phyloP scores from a whole-genome alignment of 257 asterid species.

The Ligustrum vulgare region DNA sequence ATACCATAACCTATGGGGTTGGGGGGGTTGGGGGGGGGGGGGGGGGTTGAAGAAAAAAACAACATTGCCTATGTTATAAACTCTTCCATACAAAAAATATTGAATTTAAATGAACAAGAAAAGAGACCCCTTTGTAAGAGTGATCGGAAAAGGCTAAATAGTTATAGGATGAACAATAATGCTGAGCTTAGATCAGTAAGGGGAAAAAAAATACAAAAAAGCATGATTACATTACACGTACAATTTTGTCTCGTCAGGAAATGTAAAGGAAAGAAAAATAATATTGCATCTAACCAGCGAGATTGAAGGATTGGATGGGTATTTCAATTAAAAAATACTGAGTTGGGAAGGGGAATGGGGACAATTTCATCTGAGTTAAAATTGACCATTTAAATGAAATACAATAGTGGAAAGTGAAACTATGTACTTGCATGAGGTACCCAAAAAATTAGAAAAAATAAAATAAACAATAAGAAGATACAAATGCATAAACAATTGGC shows the following conservation, averaged over 20 bases:
- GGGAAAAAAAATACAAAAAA: neutral
- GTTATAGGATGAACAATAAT: neutral
- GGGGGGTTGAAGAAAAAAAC: neutral
- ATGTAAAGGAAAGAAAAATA: neutral
- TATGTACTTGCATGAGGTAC: neutral
- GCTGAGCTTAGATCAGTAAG: neutral
- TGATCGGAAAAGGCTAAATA: neutral
- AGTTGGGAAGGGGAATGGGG: neutral
- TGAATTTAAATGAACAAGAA: neutral
- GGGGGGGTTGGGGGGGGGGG: too few species aligned
- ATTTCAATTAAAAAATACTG: neutral
- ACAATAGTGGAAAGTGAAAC: neutral
- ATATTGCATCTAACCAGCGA: neutral
- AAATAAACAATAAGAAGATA: neutral
- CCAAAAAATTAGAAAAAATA: neutral
- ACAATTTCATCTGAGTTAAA: neutral
- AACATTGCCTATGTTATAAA: slow-evolving; percentile 20
- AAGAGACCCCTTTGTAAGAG: neutral
- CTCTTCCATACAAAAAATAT: slow-evolving; percentile 1
- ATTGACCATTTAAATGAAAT: neutral
- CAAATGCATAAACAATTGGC: neutral
- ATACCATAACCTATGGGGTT: slow-evolving; percentile 71
- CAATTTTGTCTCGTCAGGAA: neutral
- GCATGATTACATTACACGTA: neutral
- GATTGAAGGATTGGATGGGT: neutral